Conservation (phyloP, 805 yeast genomes). For the Hanseniaspora jakobsenii region DNA sequence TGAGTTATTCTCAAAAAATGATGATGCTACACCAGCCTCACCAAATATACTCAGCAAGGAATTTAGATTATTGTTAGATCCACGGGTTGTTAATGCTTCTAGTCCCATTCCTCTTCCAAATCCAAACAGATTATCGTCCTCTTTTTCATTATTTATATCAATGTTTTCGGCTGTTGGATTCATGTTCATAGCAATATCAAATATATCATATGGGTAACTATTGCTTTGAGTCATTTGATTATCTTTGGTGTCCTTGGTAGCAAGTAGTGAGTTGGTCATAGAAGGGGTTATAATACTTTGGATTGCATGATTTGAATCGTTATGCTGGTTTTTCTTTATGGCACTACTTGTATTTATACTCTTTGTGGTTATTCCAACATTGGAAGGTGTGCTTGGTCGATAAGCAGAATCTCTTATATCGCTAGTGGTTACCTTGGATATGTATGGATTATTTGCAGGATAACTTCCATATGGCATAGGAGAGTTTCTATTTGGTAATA, state of each 20-base stretch:
- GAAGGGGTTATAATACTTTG: too few relatives aligned
- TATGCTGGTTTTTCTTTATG: too few relatives aligned
- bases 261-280: too few relatives aligned
- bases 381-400: constrained; percentile 2
- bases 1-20: not conserved
- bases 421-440: constrained; percentile 7
- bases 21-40: constrained; percentile 1
- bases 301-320: too few relatives aligned
- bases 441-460: not conserved
- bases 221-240: too few relatives aligned
- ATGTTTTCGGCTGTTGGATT: not conserved
- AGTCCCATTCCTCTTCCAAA: constrained; percentile 14
- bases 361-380: too few relatives aligned
- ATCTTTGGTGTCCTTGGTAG: not conserved
- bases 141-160: constrained; percentile 7
- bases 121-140: constrained; percentile 5
- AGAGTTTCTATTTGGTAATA: not conserved
- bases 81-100: constrained; percentile 7
- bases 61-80: constrained; percentile 11
- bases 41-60: constrained; percentile 9
- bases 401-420: constrained; percentile 11
- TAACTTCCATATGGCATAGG: not conserved
- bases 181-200: not conserved
- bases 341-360: too few relatives aligned
- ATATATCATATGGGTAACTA: not conserved